These are phyloP conservation scores for Microbotryum lychnidis-dioicae DNA, from an alignment of 1,284 basidiomycete genomes.

Conservation along the genomic window DNA sequence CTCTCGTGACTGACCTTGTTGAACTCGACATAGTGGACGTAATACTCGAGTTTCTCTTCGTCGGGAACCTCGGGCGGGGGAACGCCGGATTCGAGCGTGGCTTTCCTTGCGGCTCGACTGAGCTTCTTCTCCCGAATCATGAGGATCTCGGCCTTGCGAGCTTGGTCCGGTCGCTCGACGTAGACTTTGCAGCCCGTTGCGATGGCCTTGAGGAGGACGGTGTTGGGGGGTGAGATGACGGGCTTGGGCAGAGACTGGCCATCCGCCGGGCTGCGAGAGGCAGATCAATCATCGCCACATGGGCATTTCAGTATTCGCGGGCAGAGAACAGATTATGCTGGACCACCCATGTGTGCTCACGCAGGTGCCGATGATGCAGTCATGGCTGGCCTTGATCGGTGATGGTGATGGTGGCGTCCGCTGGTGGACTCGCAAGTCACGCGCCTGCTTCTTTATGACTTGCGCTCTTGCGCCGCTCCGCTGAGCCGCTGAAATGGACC, in stretches of 20 bases:
- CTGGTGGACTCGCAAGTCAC: too few species aligned
- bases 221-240: conserved; percentile 35
- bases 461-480: too few species aligned
- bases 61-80: conserved; percentile 47
- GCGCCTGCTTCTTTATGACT: too few species aligned
- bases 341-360: too few species aligned
- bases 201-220: conserved; percentile 41
- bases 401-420: too few species aligned
- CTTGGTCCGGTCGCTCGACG: conserved; percentile 71
- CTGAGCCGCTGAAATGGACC: too few species aligned
- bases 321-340: too few species aligned
- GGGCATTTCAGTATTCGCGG: too few species aligned
- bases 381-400: too few species aligned
- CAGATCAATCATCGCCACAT: background rate
- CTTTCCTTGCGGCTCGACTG: conserved; percentile 49
- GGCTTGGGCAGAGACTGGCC: conserved; percentile 21
- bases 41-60: conserved; percentile 63
- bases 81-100: conserved; percentile 38
- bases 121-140: conserved; percentile 75
- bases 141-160: conserved; percentile 85
- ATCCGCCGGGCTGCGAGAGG: background rate
- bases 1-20: conserved; percentile 58
- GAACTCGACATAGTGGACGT: conserved; percentile 95
- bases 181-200: conserved; percentile 88
- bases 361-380: too few species aligned